Conservation (phyloP, 2,329 filamentous ascomycete species). For the Metarhizium rileyi region DNA sequence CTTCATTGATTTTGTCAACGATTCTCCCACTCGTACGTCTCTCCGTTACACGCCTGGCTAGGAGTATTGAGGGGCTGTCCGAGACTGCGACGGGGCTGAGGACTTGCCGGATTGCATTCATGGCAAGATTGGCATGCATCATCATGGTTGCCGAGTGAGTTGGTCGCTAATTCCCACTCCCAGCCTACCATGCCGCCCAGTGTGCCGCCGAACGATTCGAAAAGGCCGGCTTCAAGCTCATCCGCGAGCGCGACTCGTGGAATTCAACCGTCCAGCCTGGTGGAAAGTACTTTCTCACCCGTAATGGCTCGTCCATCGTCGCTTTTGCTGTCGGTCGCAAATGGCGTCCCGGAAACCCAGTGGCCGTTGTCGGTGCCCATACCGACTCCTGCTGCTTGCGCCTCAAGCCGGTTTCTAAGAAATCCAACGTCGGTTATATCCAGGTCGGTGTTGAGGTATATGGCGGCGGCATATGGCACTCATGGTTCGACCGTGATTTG, state of each 20-base stretch:
- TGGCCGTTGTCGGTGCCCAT: conserved; percentile 90
- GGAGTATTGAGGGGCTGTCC: background rate
- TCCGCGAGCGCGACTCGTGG: conserved; percentile 90
- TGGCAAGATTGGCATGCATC: background rate
- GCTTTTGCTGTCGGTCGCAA: conserved; percentile 84
- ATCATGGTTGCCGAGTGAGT: background rate
- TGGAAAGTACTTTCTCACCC: conserved; percentile 92
- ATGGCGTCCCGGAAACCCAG: conserved; percentile 86
- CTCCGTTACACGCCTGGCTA: background rate
- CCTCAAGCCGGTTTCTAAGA: conserved; percentile 90
- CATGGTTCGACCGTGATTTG: conserved; percentile 94
- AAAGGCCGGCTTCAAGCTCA: conserved; percentile 74
- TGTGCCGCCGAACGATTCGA: conserved; percentile 67
- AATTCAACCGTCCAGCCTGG: conserved; percentile 67
- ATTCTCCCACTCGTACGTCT: conserved; percentile 76
- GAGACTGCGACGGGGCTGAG: background rate
- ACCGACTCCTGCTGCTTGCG: conserved; percentile 90
- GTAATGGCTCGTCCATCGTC: conserved; percentile 84
- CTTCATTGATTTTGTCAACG: conserved; percentile 90
- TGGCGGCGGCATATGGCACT: conserved; percentile 94
- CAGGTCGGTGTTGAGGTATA: conserved; percentile 97
- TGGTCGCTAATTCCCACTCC: background rate
- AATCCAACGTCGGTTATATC: conserved; percentile 73
- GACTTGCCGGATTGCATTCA: no score
- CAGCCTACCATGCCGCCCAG: conserved; percentile 90